A percentile compares a stretch with the other conserved stretches of the same genome.
Conservation (phyloP, 2,329 filamentous ascomycete genomes). For the Alternaria arbusti region DNA sequence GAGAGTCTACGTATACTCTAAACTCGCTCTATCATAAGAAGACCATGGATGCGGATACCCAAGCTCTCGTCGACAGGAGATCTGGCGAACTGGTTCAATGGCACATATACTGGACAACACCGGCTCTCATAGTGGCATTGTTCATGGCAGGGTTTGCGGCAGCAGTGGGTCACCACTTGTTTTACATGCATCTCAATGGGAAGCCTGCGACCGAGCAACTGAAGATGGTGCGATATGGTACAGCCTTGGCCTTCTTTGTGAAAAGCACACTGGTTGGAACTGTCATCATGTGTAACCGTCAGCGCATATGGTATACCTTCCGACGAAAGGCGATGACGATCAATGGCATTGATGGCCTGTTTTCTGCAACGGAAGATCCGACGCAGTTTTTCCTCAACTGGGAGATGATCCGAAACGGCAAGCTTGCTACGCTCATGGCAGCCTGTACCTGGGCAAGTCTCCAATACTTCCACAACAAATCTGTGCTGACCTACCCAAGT, state of each 20-base stretch:
- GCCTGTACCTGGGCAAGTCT: conserved; percentile 34
- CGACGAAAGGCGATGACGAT: conserved; percentile 47
- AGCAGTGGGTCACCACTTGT: conserved; percentile 46
- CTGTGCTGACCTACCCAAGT: conserved; percentile 21
- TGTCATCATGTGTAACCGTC: conserved; percentile 45
- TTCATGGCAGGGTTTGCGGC: conserved; percentile 41
- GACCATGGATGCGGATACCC: conserved; percentile 38
- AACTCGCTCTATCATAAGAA: conserved; percentile 35
- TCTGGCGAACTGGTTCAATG: conserved; percentile 45
- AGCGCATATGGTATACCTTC: conserved; percentile 49
- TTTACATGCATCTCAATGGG: conserved; percentile 42
- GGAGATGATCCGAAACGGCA: conserved; percentile 46
- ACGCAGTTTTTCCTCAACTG: conserved; percentile 41
- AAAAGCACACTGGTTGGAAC: conserved; percentile 46
- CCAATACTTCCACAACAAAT: background rate
- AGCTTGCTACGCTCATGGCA: conserved; percentile 46
- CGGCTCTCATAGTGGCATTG: conserved; percentile 34
- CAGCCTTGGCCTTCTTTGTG: conserved; percentile 47
- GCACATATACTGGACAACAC: conserved; percentile 46
- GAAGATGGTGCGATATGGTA: conserved; percentile 45
- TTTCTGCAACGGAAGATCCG: conserved; percentile 45
- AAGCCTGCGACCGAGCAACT: conserved; percentile 39
- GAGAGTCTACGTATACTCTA: conserved; percentile 32
- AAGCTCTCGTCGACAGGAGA: conserved; percentile 41
- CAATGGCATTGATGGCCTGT: conserved; percentile 46